Evolutionary conservation across 1,284 basidiomycete species (phyloP).

Genomic region (Gomphus sp.): DNA sequence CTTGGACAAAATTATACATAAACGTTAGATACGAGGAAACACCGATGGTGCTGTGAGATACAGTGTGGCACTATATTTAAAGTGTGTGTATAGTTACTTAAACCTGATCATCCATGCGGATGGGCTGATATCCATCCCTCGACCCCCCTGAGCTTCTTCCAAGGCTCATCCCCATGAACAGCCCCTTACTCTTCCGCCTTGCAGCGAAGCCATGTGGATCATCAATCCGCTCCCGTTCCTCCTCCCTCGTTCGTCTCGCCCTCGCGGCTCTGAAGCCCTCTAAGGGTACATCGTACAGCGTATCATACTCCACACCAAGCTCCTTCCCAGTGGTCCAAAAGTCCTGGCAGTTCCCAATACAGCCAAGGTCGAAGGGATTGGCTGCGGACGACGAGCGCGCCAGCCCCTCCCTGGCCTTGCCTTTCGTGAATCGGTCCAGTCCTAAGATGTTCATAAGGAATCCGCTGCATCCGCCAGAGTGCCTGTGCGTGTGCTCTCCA

Average conservation of each 20-base stretch:
- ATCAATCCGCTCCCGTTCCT: slow-evolving; percentile 35
- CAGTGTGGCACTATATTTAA: neutral
- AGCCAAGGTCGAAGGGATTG: slow-evolving; percentile 91
- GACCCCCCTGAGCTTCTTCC: slow-evolving; percentile 1
- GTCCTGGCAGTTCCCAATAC: slow-evolving; percentile 84
- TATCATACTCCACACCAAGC: slow-evolving; percentile 83
- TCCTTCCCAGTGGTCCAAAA: slow-evolving; percentile 88
- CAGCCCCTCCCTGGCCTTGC: slow-evolving; percentile 80
- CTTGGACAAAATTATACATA: neutral
- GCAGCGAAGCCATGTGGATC: slow-evolving; percentile 14
- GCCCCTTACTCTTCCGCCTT: slow-evolving; percentile 31
- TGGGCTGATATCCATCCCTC: slow-evolving; percentile 9
- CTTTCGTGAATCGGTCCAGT: slow-evolving; percentile 88
- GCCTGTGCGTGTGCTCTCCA: slow-evolving; percentile 26
- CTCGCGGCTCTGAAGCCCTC: slow-evolving; percentile 76
- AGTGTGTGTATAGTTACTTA: neutral
- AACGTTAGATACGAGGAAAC: neutral
- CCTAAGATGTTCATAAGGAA: slow-evolving; percentile 87
- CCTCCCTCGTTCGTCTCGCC: slow-evolving; percentile 44
- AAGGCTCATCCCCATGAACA: slow-evolving; percentile 29
- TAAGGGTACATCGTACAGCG: slow-evolving; percentile 80
- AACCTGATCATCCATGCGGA: slow-evolving; percentile 11
- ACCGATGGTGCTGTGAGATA: neutral
- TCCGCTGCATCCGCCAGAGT: slow-evolving; percentile 33
- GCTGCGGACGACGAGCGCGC: slow-evolving; percentile 45